Base-by-base conservation (phyloP, 2,329 filamentous ascomycete genomes). In the Endothia cerciana region DNA sequence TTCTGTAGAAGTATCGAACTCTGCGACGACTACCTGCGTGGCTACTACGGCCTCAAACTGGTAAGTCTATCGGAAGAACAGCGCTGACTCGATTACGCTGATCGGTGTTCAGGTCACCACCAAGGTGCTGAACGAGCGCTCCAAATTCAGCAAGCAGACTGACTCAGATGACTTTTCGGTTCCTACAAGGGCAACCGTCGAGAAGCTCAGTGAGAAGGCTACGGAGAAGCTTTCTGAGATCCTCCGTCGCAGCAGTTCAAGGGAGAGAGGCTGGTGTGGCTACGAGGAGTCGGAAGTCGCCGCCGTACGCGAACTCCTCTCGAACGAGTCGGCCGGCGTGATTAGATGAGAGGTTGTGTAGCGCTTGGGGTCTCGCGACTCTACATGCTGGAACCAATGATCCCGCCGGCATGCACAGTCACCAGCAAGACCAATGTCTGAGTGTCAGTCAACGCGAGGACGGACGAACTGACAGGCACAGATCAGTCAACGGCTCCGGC, bases 1-100 rank as follows among this genome's bases (percentile, higher is more conserved):
- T 98, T 97, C 78, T 92, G 91, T 75, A 87, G 95, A 72, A 95
- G 93, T 73, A 87, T 98, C 70, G 95, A 99, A 79, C 85, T 99
- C 62, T 98, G 95, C 74, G 92, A 97, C 72, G 89, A 93, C 75
- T 98, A 97, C 75, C 78, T 98, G 68, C 88, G 95, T 68, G 95
- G 94, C 1, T 97, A 93, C 76, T 98, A 97, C 77, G 95, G 95
- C 7, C 81, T 99, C 67, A 95, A 94, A 76, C 77, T 94, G 77
- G 90, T 93, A 78, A 73, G 85, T 73, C 15, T 25, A 38, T 45
- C 36, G 25, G 33, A 11, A 33, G 7, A 38, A 13, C 3, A 36
- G 11, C 41, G 57, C 11, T 45, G 15, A 25, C 28, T 13, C 25
- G 62, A 71, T 45, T 55, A 19, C 58, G 73, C 68, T 79, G 75